A percentile compares a stretch with the other conserved stretches of the same genome.
phyloP scores from a whole-genome alignment of 2,329 filamentous ascomycete genomes.

The Aspergillus bombycis region DNA sequence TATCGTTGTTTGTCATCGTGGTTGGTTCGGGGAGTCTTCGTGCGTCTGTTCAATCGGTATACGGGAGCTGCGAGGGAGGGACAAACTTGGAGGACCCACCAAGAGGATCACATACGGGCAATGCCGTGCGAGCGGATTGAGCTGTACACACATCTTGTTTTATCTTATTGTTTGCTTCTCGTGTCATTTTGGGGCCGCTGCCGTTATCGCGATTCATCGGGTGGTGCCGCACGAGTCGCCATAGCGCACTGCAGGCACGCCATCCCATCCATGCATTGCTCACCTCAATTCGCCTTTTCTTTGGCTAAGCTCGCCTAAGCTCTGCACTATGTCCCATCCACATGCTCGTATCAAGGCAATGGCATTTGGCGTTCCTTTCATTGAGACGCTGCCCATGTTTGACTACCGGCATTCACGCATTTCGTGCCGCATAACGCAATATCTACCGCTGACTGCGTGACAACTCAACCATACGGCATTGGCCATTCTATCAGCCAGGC shows the following conservation, averaged over 20 bases:
- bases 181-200: neutral
- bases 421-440: constrained; percentile 13
- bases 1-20: neutral
- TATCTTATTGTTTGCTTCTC: neutral
- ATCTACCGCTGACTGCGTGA: constrained; percentile 15
- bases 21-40: neutral
- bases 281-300: constrained; percentile 6
- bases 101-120: neutral
- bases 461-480: constrained; percentile 2
- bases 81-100: neutral
- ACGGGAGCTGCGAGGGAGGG: neutral
- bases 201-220: neutral
- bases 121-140: too few species aligned
- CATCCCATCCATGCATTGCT: constrained; percentile 17
- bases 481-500: constrained; percentile 1
- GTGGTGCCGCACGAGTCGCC: constrained; percentile 4
- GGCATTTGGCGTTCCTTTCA: constrained; percentile 3
- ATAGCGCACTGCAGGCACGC: constrained; percentile 14
- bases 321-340: constrained; percentile 6
- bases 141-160: neutral
- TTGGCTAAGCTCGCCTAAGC: constrained; percentile 12
- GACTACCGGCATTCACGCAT: constrained; percentile 10
- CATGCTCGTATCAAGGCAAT: neutral
- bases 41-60: neutral
- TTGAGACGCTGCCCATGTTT: neutral